Evolutionary conservation across 345 rosid genomes (phyloP), one percentile per base, ranked within the genome.

Genomic region (Eucalyptus erythrocorys): DNA sequence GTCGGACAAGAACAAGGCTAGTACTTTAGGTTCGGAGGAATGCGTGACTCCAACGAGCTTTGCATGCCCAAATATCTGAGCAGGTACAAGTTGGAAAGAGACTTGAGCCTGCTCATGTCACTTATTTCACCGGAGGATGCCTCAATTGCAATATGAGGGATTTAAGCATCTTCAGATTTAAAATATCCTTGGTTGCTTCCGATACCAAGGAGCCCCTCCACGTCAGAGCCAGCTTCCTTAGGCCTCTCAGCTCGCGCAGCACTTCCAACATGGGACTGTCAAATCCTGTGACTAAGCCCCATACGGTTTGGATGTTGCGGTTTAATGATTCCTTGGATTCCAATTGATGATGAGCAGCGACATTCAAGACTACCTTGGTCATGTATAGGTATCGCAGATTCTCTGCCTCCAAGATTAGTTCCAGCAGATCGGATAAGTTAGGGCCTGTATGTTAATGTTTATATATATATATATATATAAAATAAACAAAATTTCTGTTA

Each of bases 221-320:
- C 27, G 91, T 93, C 42, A 92, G 50, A 9, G 90, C 90, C 87
- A 93, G 66, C 87, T 90, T 91, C 86, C 55, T 88, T 13, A 93
- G 90, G 71, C 49, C 48, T 7, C 2, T 82, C 37, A 91, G 37
- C 48, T 71, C 51, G 12, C 11, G 0, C 32, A 90, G 53, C 87
- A 85, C 86, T 1, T 40, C 42, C 1, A 16, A 5, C 9, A 45
- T 37, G 7, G 43, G 88, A 7, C 48, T 43, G 3, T 30, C 81
- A 3, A 0, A n/a, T 22, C 86, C 87, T 9, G 89, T 66, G 5
- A n/a, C 14, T 42, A 92, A 30, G 47, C 93, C 94, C 90, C 88
- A 86, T 15, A 92, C n/a, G 17, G 93, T 92, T 87, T 86, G 87
- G 40, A 93, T 90, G 6, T 88, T 87, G 51, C 14, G 19, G 32